Base-by-base conservation (phyloP, 2,329 filamentous ascomycete genomes). In the Ceratocystis alfenasii region DNA sequence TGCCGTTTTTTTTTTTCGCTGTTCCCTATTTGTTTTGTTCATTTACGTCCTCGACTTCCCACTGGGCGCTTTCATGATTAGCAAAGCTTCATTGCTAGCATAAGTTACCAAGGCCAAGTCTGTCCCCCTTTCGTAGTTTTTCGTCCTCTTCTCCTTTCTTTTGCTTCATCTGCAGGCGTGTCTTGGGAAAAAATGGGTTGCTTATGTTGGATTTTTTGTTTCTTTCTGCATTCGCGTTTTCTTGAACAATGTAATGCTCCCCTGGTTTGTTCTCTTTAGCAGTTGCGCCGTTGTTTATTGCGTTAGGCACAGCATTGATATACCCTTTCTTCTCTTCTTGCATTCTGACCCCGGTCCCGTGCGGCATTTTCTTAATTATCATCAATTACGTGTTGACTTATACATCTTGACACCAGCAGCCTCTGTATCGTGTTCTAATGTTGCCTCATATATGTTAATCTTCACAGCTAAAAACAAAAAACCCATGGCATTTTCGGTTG, bases 401-500 rank as follows among this genome's bases (percentile, higher is more conserved):
- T 28, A 57, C 70, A 70, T 72, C 70, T 70, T 70, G 74, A 70
- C 3, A 59, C 4, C 17, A 33, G 1, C 15, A 15, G 10, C 12
- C 36, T 41, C 12, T 41, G 12, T 33, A 36, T 17, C 17, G 17
- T n/a, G 1, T 8, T 17, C 33, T 3, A 59, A 33, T 10, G 55
- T 25, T 10, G 55, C 3, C 2, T n/a, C 55, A 10, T 36, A 30
- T n/a, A 7, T 59, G n/a, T 20, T 25, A 12, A 33, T n/a, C 25
- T 20, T 10, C 20, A 59, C 2, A n/a, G 55, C 15, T 25, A 57
- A 20, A 20, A 28, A 28, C 3, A 15, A 30, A 17, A n/a, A 10
- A 2, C n/a, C 36, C 36, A 12, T 36, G 5, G 28, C 17, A 59
- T 30, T n/a, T 70, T 68, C 65, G 62, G 57, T 66, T 63, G 68